Percentiles rank a stretch among this genome's conserved stretches.
These are phyloP conservation scores for Scenedesmus sp. DNA, from an alignment of 163 green algal species.

Conservation along the genomic window DNA sequence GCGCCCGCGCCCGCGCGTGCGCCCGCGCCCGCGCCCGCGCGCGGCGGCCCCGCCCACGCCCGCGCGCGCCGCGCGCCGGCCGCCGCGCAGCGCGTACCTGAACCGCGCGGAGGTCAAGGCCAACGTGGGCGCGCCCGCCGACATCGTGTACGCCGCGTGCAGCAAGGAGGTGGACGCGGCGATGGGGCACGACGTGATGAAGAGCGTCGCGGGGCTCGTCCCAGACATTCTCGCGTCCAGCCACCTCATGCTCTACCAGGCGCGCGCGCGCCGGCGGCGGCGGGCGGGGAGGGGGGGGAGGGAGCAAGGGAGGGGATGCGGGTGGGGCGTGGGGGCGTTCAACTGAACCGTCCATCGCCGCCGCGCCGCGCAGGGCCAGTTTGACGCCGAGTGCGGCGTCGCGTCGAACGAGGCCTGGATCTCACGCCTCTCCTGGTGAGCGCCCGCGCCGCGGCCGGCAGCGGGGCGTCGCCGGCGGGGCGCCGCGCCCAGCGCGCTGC, in stretches of 20 bases:
- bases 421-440: slow-evolving; percentile 53
- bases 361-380: too few species aligned
- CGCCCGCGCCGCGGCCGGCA: not conserved
- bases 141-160: slow-evolving; percentile 46
- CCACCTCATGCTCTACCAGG: slow-evolving; percentile 62
- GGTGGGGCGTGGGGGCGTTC: too few species aligned
- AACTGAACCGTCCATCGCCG: too few species aligned
- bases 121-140: slow-evolving; percentile 26
- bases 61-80: not conserved
- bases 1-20: too few species aligned
- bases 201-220: slow-evolving; percentile 57
- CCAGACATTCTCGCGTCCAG: slow-evolving; percentile 52
- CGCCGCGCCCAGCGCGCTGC: not conserved
- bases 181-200: slow-evolving; percentile 66
- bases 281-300: too few species aligned
- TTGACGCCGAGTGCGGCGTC: slow-evolving; percentile 68
- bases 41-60: too few species aligned
- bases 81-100: slow-evolving; percentile 42
- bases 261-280: not conserved
- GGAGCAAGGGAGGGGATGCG: too few species aligned
- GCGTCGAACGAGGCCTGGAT: slow-evolving; percentile 70
- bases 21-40: too few species aligned
- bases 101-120: slow-evolving; percentile 56
- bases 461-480: not conserved
- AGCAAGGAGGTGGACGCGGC: slow-evolving; percentile 49